Conservation (phyloP, 2,329 filamentous ascomycete species). For the Cordyceps tenuipes region DNA sequence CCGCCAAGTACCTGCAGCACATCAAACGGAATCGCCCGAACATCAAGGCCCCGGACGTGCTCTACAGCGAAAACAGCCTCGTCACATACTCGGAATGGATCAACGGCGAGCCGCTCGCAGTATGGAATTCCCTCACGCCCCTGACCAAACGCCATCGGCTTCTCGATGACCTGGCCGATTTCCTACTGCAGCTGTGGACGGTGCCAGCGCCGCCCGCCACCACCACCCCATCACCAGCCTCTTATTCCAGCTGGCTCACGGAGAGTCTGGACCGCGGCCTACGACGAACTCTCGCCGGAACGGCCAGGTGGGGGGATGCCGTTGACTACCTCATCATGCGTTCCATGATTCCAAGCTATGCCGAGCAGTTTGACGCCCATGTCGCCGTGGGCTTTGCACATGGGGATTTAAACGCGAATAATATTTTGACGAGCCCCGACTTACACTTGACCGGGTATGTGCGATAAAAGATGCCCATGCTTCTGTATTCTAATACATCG, state of each 20-base stretch:
- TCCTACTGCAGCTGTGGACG: conserved; percentile 4
- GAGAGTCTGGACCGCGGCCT: conserved; percentile 1
- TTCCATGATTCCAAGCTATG: conserved; percentile 1
- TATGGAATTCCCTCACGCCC: neutral
- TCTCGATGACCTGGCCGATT: neutral
- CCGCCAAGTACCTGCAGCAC: too few species aligned
- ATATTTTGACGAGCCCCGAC: neutral
- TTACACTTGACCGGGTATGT: conserved; percentile 1
- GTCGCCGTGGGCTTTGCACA: neutral
- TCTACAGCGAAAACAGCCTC: too few species aligned
- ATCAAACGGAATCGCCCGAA: too few species aligned
- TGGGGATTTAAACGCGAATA: neutral
- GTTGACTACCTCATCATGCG: conserved; percentile 8
- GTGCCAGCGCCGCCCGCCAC: neutral
- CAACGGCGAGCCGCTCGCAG: too few species aligned
- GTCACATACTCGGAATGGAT: too few species aligned
- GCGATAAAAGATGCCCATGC: neutral
- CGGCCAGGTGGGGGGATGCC: neutral
- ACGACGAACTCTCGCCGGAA: neutral
- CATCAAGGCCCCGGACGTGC: too few species aligned
- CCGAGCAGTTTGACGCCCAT: neutral
- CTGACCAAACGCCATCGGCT: neutral
- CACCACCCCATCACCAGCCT: neutral
- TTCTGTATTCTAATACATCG: neutral
- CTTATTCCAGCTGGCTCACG: conserved; percentile 3